These are phyloP conservation scores for Phytophthora citricola DNA, from an alignment of 352 stramenopile species.

Conservation along the genomic window DNA sequence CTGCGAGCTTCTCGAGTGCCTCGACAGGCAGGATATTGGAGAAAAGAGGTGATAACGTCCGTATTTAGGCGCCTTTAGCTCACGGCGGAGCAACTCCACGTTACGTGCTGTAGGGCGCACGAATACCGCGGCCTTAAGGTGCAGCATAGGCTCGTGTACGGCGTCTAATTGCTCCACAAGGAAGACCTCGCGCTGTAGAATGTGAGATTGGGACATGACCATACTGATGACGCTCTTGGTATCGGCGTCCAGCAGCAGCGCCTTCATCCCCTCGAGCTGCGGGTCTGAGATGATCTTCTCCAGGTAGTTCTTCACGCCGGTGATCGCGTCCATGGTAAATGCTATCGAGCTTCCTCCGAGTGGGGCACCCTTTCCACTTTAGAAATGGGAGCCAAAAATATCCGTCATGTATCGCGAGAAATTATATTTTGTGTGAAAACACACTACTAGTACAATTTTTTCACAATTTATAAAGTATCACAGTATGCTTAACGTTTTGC, in stretches of 20 bases:
- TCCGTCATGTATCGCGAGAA: neutral
- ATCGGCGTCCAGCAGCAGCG: conserved; percentile 94
- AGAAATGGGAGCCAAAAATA: conserved; percentile 23
- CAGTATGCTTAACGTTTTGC: no score
- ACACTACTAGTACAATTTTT: no score
- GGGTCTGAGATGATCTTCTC: conserved; percentile 87
- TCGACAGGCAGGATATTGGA: conserved; percentile 95
- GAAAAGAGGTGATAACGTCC: conserved; percentile 99
- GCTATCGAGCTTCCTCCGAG: neutral
- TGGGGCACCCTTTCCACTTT: conserved; percentile 4
- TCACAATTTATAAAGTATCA: no score
- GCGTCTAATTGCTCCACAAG: conserved; percentile 93
- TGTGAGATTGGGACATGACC: conserved; percentile 97
- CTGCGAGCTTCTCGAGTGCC: conserved; percentile 95
- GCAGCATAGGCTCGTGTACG: conserved; percentile 86
- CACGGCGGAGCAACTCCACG: conserved; percentile 90
- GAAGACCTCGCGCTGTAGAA: conserved; percentile 96
- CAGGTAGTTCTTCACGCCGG: conserved; percentile 73
- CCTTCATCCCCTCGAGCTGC: conserved; percentile 96
- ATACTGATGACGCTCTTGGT: conserved; percentile 96
- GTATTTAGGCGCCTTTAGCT: conserved; percentile 96
- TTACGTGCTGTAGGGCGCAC: conserved; percentile 93
- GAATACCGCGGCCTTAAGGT: conserved; percentile 96
- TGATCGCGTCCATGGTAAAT: conserved; percentile 83
- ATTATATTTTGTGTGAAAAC: no score